These are phyloP conservation scores for Penicillium sp. DNA, from an alignment of 2,329 filamentous ascomycete genomes.

Conservation along the genomic window DNA sequence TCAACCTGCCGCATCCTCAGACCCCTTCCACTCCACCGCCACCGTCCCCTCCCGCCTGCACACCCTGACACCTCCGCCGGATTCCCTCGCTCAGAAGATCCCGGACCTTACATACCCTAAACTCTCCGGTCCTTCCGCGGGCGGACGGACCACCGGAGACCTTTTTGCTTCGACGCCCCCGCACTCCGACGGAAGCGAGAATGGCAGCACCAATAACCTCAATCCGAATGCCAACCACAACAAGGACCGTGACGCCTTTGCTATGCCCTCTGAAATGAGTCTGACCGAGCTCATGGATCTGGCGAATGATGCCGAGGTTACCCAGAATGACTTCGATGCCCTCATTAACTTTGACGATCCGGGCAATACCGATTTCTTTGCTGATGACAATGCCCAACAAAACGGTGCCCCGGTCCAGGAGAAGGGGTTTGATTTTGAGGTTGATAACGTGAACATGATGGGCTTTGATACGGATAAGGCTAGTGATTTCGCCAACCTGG, in stretches of 20 bases:
- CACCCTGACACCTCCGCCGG: conserved; percentile 36
- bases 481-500: conserved; percentile 15
- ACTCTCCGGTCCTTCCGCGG: conserved; percentile 11
- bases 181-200: conserved; percentile 37
- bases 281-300: conserved; percentile 37
- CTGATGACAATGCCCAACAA: conserved; percentile 21
- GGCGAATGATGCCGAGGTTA: conserved; percentile 39
- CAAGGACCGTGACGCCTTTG: conserved; percentile 19
- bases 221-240: conserved; percentile 23
- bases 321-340: conserved; percentile 40
- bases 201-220: conserved; percentile 35
- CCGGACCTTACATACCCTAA: conserved; percentile 33
- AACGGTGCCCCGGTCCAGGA: conserved; percentile 4
- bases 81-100: conserved; percentile 34
- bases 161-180: conserved; percentile 36
- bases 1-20: conserved; percentile 8
- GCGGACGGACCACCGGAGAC: conserved; percentile 20
- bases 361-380: conserved; percentile 28
- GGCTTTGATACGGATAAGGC: conserved; percentile 18
- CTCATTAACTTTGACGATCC: conserved; percentile 41
- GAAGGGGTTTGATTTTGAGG: conserved; percentile 17
- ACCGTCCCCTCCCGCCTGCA: conserved; percentile 18
- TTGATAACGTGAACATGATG: conserved; percentile 17
- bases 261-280: conserved; percentile 31
- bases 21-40: conserved; percentile 13